phyloP scores from a whole-genome alignment of 1,284 basidiomycete species.

The Melampsora larici-populina region DNA sequence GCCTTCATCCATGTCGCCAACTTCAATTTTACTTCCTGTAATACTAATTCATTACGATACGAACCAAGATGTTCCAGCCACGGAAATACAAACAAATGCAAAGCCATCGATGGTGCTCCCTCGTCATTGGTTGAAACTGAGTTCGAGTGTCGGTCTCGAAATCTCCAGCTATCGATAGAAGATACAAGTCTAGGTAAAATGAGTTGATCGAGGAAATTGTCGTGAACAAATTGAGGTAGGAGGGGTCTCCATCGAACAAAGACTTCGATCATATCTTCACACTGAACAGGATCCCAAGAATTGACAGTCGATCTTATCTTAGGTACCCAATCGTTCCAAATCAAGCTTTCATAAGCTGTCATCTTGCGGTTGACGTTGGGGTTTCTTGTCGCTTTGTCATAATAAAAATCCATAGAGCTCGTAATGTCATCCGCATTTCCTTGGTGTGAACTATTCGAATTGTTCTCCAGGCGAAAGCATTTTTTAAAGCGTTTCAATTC shows the following conservation, averaged over 20 bases:
- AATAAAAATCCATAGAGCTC: slow-evolving; percentile 10
- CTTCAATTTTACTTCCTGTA: slow-evolving; percentile 80
- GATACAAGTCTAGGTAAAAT: slow-evolving; percentile 84
- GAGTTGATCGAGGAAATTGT: slow-evolving; percentile 93
- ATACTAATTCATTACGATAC: slow-evolving; percentile 68
- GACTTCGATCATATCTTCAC: slow-evolving; percentile 72
- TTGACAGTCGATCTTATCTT: slow-evolving; percentile 85
- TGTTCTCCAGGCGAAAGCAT: slow-evolving; percentile 61
- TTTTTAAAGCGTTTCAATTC: slow-evolving; percentile 66
- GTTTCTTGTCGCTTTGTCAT: slow-evolving; percentile 4
- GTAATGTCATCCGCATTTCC: slow-evolving; percentile 34
- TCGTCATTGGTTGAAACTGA: slow-evolving; percentile 55
- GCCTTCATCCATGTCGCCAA: slow-evolving; percentile 71
- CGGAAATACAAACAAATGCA: slow-evolving; percentile 84
- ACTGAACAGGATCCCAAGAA: slow-evolving; percentile 71
- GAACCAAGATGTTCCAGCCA: slow-evolving; percentile 86
- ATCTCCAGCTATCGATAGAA: slow-evolving; percentile 71
- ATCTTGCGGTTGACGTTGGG: slow-evolving; percentile 58
- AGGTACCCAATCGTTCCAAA: slow-evolving; percentile 94
- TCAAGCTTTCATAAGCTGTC: slow-evolving; percentile 89
- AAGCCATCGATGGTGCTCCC: slow-evolving; percentile 59
- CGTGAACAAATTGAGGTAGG: slow-evolving; percentile 82
- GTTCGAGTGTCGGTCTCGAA: slow-evolving; percentile 56
- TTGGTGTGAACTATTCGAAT: slow-evolving; percentile 15
- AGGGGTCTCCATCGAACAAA: slow-evolving; percentile 84